Evolutionary conservation across 495 filamentous ascomycete genomes (phyloP), one percentile per base, ranked within the genome.

Genomic region (Delitschia confertaspora): DNA sequence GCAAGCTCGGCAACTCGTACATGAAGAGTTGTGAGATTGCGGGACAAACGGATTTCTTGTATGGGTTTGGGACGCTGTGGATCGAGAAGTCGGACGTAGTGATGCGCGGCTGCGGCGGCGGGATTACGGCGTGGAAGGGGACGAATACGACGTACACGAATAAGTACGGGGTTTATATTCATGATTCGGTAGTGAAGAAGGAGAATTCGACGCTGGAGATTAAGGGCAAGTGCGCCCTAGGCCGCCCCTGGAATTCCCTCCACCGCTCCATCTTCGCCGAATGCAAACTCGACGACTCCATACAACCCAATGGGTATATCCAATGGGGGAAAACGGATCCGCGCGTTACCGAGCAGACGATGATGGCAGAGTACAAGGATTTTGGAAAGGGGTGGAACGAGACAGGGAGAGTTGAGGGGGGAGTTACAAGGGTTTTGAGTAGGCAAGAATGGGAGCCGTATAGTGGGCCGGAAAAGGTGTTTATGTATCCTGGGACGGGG

Each of bases 101-200:
- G 3, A 65, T 80, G 19, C 69, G 76, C 22, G 56, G 57, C 38
- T 79, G 75, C 53, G 76, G 75, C 19, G 75, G 76, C 44, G 75
- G 76, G 33, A 69, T 79, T 34, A 78, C 73, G n/a, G 75, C 75
- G 5, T 79, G 75, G 76, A 80, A 80, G 41, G 76, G 75, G 10
- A 75, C 69, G 1, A 80, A 80, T 58, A 79, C 74, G 0, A 78
- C 73, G 17, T 76, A 72, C 44, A 50, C 51, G 4, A 80, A 80
- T 59, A 77, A 75, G 42, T 80, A 76, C 60, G 76, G 76, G 20
- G 65, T 76, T 13, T 80, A 79, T 59, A 71, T 80, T 45, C 60
- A 67, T 27, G 65, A 71, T 41, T 72, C 68, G 17, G 60, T 51
- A 23, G 59, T 76, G 19, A 51, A 56, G 3, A 70, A 70, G 0